Base-by-base conservation (phyloP, 2,329 filamentous ascomycete genomes). In the Diaporthe batatas region DNA sequence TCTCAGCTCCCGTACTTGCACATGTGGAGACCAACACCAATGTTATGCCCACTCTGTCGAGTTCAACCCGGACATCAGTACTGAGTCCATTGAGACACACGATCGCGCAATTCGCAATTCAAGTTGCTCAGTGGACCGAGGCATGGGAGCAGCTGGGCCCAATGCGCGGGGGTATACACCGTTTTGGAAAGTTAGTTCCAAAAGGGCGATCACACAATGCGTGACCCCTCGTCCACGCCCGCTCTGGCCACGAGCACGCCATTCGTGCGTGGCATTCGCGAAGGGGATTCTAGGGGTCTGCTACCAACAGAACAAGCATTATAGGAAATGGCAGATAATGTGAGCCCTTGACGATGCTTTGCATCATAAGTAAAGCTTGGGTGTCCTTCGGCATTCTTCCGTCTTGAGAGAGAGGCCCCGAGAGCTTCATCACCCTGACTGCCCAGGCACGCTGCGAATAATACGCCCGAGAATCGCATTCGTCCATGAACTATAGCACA, bases 161-260 rank as follows among this genome's bases (percentile, higher is more conserved):
- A 51, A 25, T 18, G 44, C 59, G 59, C 59, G 59, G 62, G 62
- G 62, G 62, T 39, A n/a, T 29, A 36, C 62, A 51, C 62, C 62
- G 49, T 51, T 65, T 65, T 23, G 62, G 62, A 11, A 65, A 36
- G 44, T 29, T 51, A 36, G 16, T 49, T 42, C 42, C n/a, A 10
- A 36, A 18, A 49, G 16, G 29, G 44, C 62, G 62, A 65, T 65
- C 62, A 65, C 62, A 65, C 62, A 65, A 65, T 65, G 29, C 62
- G 44, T 23, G 62, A 51, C 21, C 62, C 62, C 57, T 44, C 62
- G 62, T 65, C 62, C 39, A 32, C 58, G 39, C 58, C 58, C 58
- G 16, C 58, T 64, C 58, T 64, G 58, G 39, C 58, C 62, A 65
- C 62, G 32, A 65, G 62, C 62, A 65, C 62, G 62, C 44, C 62